Base-by-base conservation (phyloP, 148 eudicot species). In the Fagopyrum esculentum region DNA sequence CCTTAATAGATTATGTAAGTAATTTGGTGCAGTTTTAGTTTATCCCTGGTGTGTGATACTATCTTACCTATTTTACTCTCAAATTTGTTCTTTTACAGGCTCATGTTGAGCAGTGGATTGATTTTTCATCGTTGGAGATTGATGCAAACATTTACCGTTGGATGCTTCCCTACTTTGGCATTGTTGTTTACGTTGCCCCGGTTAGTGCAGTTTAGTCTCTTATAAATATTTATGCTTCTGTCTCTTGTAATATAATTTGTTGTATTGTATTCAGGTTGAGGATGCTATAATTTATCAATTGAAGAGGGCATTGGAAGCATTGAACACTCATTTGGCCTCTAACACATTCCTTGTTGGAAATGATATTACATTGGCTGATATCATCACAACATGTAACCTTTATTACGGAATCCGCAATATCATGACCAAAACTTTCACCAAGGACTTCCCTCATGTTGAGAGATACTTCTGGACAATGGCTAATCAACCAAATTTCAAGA, bases 391-490 rank as follows among this genome's bases (percentile, higher is more conserved):
- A 12, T 84, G 86, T 75, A 88, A 89, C 79, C 78, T 91, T 82
- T 75, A 63, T 29, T 0, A 10, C 52, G 97, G 93, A 22, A 84
- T 85, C 70, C 76, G 26, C 16, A 10, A 9, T 49, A 9, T 89
- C 74, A 40, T 89, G 90, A 89, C 89, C 2, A 91, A 85, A 86
- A 88, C 84, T 78, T 89, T 91, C 63, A 89, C 93, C 61, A 83
- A 86, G 2, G 94, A 91, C 57, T 91, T 86, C 66, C 92, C 97
- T 17, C 90, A 91, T 72, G 90, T 91, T 43, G 97, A 91, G 78
- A 82, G 97, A 78, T 89, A 89, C 75, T 86, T 89, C 30, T 91
- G 97, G 97, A 89, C 92, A 15, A 29, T 89, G 85, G 83, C 85
- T 75, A 91, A 91, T 71, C 92, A 89, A 75, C 92, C 97, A 72